Conservation (phyloP, 2,329 filamentous ascomycete species). For the Fonsecaea multimorphosa region DNA sequence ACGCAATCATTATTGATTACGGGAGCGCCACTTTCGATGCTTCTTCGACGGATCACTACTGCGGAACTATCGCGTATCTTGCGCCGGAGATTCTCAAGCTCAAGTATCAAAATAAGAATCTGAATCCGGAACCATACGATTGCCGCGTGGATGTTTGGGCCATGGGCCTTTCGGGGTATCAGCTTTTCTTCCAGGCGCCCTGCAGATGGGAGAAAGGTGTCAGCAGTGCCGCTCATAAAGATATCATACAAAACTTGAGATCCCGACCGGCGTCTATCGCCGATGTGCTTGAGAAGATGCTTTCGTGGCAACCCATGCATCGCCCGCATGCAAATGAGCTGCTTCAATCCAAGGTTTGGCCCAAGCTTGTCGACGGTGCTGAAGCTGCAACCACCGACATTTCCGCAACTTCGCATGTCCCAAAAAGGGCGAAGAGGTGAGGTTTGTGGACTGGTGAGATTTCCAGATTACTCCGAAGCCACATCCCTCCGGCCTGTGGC, state of each 20-base stretch:
- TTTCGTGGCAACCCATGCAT: slow-evolving; percentile 12
- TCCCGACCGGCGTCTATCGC: slow-evolving; percentile 14
- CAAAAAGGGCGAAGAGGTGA: background rate
- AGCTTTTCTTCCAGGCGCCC: slow-evolving; percentile 22
- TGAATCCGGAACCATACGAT: slow-evolving; percentile 11
- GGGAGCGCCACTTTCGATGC: slow-evolving; percentile 78
- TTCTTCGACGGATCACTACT: slow-evolving; percentile 21
- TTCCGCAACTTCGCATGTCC: background rate
- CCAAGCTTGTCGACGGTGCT: background rate
- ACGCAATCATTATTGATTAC: slow-evolving; percentile 85
- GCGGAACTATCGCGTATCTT: slow-evolving; percentile 87
- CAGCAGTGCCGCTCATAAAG: slow-evolving; percentile 8
- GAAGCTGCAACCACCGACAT: background rate
- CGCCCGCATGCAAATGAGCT: slow-evolving; percentile 19
- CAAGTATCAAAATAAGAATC: slow-evolving; percentile 14
- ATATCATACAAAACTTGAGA: slow-evolving; percentile 19
- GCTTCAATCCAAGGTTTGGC: slow-evolving; percentile 52
- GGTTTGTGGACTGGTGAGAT: background rate
- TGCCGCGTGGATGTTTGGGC: slow-evolving; percentile 22
- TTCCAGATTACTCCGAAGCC: background rate
- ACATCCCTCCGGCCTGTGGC: background rate
- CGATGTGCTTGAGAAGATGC: slow-evolving; percentile 16
- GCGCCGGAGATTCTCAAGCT: slow-evolving; percentile 69
- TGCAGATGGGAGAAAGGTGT: slow-evolving; percentile 26
- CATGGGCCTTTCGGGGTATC: slow-evolving; percentile 23